These are phyloP conservation scores for Sporisorium iseilematis-ciliati DNA, from an alignment of 1,284 basidiomycete genomes.

Conservation along the genomic window DNA sequence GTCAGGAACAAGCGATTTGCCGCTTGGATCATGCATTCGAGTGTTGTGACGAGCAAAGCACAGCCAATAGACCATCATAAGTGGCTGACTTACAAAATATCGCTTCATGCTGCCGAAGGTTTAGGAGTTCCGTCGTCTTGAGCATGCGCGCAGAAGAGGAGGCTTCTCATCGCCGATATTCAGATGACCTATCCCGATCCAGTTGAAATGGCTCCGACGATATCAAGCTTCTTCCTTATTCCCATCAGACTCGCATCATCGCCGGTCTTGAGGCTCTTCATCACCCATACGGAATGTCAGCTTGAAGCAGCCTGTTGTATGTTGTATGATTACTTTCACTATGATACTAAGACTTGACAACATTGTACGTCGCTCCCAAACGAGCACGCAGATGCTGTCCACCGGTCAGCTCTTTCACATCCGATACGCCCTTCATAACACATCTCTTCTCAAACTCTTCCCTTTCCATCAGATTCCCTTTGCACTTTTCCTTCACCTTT, in stretches of 20 bases:
- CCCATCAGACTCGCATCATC: too few relatives aligned
- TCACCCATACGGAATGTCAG: too few relatives aligned
- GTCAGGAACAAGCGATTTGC: not conserved
- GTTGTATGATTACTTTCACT: too few relatives aligned
- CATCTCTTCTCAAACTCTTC: constrained; percentile 31
- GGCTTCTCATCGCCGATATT: too few relatives aligned
- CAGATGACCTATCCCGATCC: too few relatives aligned
- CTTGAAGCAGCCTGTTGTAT: too few relatives aligned
- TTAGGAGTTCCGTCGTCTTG: constrained; percentile 8
- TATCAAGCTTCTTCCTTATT: too few relatives aligned
- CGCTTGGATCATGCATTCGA: not conserved
- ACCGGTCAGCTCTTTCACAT: constrained; percentile 40
- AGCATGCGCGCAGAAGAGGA: not conserved
- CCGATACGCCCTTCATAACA: constrained; percentile 41
- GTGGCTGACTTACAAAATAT: not conserved
- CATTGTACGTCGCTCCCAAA: constrained; percentile 27
- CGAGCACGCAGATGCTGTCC: constrained; percentile 51
- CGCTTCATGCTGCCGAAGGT: constrained; percentile 4
- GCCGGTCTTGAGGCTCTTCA: too few relatives aligned
- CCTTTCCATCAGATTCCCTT: constrained; percentile 25
- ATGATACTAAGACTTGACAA: not conserved
- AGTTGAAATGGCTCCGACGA: too few relatives aligned
- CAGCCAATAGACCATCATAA: not conserved
- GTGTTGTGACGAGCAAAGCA: not conserved
- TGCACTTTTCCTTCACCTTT: constrained; percentile 12